These are phyloP conservation scores for Adansonia grandidieri DNA, from an alignment of 441 rosid genomes.

Conservation along the genomic window DNA sequence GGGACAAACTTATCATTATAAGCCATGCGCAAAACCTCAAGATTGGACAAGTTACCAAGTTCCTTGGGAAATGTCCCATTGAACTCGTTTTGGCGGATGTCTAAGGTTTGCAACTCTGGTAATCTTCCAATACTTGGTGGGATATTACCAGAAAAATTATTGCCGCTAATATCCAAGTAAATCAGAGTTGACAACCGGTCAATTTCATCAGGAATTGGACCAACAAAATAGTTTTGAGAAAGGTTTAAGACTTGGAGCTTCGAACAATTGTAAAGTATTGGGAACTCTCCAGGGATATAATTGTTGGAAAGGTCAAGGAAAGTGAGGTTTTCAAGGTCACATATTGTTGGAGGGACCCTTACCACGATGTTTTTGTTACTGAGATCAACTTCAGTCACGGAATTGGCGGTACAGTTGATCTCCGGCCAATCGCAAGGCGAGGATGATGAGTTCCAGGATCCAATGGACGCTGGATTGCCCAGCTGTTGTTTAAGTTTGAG, in stretches of 20 bases:
- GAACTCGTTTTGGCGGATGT: slow-evolving; percentile 49
- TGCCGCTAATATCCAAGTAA: slow-evolving; percentile 56
- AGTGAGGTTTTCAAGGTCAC: slow-evolving; percentile 62
- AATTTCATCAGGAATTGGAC: slow-evolving; percentile 66
- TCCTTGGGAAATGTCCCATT: slow-evolving; percentile 79
- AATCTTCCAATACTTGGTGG: slow-evolving; percentile 58
- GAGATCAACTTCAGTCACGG: slow-evolving; percentile 54
- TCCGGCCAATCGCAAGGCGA: slow-evolving; percentile 68
- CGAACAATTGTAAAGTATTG: slow-evolving; percentile 64
- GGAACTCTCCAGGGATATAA: slow-evolving; percentile 62
- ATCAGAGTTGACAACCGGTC: slow-evolving; percentile 40
- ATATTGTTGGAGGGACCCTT: slow-evolving; percentile 54
- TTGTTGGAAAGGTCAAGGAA: slow-evolving; percentile 49
- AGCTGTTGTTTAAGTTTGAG: slow-evolving; percentile 53
- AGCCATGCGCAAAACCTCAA: slow-evolving; percentile 52
- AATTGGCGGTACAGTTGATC: slow-evolving; percentile 46
- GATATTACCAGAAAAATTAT: slow-evolving; percentile 66
- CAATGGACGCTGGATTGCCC: slow-evolving; percentile 60
- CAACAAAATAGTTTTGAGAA: slow-evolving; percentile 73
- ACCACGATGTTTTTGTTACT: slow-evolving; percentile 37
- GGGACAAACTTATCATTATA: slow-evolving; percentile 55
- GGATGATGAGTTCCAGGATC: slow-evolving; percentile 60
- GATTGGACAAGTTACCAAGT: slow-evolving; percentile 67
- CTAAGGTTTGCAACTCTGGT: slow-evolving; percentile 43
- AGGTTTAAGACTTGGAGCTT: slow-evolving; percentile 59